Base-by-base conservation (phyloP, 2,329 filamentous ascomycete genomes). In the Fusarium multiceps region DNA sequence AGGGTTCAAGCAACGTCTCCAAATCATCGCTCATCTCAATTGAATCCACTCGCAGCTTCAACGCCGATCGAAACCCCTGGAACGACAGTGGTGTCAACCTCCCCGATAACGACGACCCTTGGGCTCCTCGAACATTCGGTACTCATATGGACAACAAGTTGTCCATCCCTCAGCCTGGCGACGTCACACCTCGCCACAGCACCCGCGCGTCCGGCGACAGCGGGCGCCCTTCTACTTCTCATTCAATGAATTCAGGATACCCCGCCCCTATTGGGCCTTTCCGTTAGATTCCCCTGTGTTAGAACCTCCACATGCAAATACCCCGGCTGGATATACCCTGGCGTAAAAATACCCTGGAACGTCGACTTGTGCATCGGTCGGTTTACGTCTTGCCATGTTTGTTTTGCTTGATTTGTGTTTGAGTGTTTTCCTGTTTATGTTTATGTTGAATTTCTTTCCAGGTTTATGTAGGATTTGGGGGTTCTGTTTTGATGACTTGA, bases 11-110 rank as follows among this genome's bases (percentile, higher is more conserved):
- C 83, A 95, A 95, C 76, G 92, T 93, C 58, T 98, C 95, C 72
- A 98, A 97, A 83, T 96, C 95, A 50, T 98, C 95, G 34, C 89
- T 98, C 73, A 94, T 97, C 74, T 97, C 94, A 68, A 94, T 98
- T 80, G 95, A 98, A 82, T 98, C 94, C 50, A 94, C 94, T 37
- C 92, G 95, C 78, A 97, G 94, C 83, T 90, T 91, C 80, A 90
- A 90, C 69, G 93, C 93, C 73, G 97, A 97, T 80, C 92, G 94
- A 81, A 97, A 98, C 82, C 94, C 94, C 67, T 98, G 95, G 95
- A 98, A 98, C 80, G 95, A 98, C 80, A 97, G 93, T 77, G 95
- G 94, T 75, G 94, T 98, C 78, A 98, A 98, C 79, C 89, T 98
- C 72, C 87, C 92, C 68, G 95, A 98, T 76, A 93, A 97, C 71